Conservation (phyloP, 2,329 filamentous ascomycete species). For the Elsinoe australis region DNA sequence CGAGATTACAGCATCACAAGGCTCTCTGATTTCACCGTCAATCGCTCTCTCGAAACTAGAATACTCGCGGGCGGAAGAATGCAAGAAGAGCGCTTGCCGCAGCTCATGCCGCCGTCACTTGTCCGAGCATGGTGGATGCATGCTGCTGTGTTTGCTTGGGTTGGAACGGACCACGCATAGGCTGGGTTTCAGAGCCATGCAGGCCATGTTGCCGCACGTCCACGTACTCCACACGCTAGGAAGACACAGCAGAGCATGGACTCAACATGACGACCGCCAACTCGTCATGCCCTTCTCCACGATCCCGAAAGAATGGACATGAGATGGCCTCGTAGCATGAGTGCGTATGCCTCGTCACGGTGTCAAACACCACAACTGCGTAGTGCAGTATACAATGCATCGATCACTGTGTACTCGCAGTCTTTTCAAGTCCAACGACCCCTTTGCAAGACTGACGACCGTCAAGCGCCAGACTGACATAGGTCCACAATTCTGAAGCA, state of each 20-base stretch:
- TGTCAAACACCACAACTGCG: background rate
- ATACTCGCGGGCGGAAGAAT: slow-evolving; percentile 10
- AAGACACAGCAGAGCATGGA: background rate
- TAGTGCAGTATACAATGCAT: background rate
- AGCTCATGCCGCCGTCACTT: too few relatives aligned
- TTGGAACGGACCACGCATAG: too few relatives aligned
- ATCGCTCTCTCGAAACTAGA: too few relatives aligned
- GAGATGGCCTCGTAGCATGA: background rate
- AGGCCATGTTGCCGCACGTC: too few relatives aligned
- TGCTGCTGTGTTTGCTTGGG: too few relatives aligned
- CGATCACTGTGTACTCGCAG: too few relatives aligned
- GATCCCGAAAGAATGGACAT: background rate
- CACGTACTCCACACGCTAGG: slow-evolving; percentile 3
- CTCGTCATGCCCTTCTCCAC: background rate
- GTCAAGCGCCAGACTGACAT: too few relatives aligned
- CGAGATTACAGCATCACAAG: slow-evolving; percentile 7
- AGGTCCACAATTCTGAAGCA: slow-evolving; percentile 13
- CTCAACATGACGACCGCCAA: too few relatives aligned
- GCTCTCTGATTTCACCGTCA: background rate
- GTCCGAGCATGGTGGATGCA: too few relatives aligned
- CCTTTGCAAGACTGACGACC: too few relatives aligned
- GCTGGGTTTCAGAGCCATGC: background rate
- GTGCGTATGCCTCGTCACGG: background rate
- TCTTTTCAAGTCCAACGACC: too few relatives aligned
- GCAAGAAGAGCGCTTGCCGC: too few relatives aligned